Conservation (phyloP, 148 eudicot genomes). For the Nyssa sinensis region DNA sequence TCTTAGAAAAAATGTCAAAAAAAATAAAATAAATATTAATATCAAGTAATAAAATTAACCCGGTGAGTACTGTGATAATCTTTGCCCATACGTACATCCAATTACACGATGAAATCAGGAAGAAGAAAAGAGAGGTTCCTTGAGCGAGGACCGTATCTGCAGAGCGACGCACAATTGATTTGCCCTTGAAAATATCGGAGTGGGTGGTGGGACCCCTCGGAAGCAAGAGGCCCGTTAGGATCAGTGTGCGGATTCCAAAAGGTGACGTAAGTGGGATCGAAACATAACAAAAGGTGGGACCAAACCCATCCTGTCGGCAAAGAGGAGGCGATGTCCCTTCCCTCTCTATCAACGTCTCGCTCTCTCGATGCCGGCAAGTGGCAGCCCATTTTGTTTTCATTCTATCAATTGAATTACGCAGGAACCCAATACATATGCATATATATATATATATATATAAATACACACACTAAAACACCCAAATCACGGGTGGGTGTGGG, state of each 20-base stretch:
- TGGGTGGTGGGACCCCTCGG: not conserved
- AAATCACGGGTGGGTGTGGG: not conserved
- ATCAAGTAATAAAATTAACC: no score
- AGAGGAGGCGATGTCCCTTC: constrained; percentile 16
- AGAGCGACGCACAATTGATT: not conserved
- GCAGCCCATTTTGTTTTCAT: not conserved
- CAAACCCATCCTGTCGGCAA: constrained; percentile 22
- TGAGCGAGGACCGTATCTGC: not conserved
- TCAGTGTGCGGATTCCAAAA: not conserved
- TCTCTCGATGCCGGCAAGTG: not conserved
- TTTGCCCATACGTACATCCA: no score
- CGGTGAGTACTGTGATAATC: no score
- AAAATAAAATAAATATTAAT: no score
- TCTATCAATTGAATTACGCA: no score
- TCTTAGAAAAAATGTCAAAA: no score
- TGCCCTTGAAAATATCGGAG: not conserved
- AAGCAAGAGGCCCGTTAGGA: not conserved
- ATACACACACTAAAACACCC: not conserved
- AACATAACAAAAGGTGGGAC: not conserved
- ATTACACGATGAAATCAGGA: no score
- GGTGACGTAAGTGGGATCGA: not conserved
- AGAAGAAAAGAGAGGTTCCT: not conserved
- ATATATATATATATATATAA: not conserved
- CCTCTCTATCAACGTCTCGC: not conserved
- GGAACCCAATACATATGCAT: no score